phyloP scores from a whole-genome alignment of 2,329 filamentous ascomycete genomes.

The Knufia petricola region DNA sequence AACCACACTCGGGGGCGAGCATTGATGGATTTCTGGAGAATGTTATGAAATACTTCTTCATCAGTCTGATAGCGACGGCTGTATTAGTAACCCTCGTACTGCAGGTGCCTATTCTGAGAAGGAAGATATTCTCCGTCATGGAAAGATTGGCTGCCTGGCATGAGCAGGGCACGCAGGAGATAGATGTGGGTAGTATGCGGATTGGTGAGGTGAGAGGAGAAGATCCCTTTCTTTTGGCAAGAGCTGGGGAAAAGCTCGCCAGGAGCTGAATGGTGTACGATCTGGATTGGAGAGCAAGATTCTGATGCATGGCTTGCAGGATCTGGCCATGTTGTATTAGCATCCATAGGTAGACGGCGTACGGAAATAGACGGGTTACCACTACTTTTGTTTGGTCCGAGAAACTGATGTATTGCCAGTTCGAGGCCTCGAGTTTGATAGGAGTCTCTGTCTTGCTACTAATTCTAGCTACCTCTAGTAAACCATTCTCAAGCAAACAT shows the following conservation, averaged over 20 bases:
- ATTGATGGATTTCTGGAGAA: not conserved
- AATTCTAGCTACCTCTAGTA: no score
- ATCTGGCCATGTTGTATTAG: not conserved
- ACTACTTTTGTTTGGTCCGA: no score
- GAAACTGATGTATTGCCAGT: no score
- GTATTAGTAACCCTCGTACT: constrained; percentile 18
- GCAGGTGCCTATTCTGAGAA: constrained; percentile 20
- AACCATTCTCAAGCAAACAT: no score
- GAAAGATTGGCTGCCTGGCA: constrained; percentile 21
- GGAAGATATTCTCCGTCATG: constrained; percentile 17
- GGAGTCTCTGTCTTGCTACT: no score
- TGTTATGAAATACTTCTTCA: constrained; percentile 8
- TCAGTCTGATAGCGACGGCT: constrained; percentile 13
- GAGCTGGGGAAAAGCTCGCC: constrained; percentile 4
- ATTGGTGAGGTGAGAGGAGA: not conserved
- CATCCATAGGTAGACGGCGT: not conserved
- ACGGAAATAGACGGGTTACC: not conserved
- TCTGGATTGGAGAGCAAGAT: not conserved
- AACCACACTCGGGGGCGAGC: constrained; percentile 5
- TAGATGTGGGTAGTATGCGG: not conserved
- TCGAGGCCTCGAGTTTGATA: no score
- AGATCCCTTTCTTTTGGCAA: constrained; percentile 4
- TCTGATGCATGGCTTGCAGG: not conserved
- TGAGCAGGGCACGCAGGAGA: constrained; percentile 13
- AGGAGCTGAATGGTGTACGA: not conserved